phyloP scores from a whole-genome alignment of 805 yeast genomes.

The Starmera dryadoides region DNA sequence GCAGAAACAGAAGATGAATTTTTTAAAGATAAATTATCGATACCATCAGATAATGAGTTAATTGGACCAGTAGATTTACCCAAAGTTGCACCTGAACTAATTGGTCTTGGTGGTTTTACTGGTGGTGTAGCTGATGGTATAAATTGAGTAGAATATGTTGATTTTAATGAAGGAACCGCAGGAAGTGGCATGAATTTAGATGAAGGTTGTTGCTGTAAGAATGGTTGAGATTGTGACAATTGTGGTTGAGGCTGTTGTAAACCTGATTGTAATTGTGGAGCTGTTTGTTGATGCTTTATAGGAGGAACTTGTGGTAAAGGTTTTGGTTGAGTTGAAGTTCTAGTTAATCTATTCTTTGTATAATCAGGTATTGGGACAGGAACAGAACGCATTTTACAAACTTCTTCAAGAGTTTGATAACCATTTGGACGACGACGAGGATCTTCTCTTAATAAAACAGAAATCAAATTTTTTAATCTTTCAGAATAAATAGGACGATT shows the following conservation, averaged over 20 bases:
- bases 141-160: background rate
- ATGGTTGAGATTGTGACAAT: background rate
- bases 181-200: background rate
- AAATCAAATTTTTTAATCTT: constrained; percentile 55
- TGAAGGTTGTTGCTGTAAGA: background rate
- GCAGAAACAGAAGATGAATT: background rate
- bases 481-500: constrained; percentile 51
- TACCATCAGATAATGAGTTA: background rate
- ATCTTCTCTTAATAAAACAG: constrained; percentile 52
- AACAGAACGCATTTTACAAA: constrained; percentile 51
- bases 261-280: no score
- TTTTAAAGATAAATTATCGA: background rate
- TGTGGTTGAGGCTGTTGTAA: background rate
- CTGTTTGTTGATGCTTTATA: background rate
- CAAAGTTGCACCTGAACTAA: background rate
- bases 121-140: constrained; percentile 11
- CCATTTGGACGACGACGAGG: constrained; percentile 71
- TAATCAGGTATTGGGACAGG: constrained; percentile 34
- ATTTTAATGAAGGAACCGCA: background rate
- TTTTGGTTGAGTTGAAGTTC: background rate
- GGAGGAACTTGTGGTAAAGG: constrained; percentile 2
- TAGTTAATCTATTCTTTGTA: constrained; percentile 22
- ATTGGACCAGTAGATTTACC: no score
- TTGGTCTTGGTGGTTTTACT: constrained; percentile 15
- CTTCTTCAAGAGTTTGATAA: constrained; percentile 61